Conservation (phyloP, 495 filamentous ascomycete species). For the Aspergillus sparsus region DNA sequence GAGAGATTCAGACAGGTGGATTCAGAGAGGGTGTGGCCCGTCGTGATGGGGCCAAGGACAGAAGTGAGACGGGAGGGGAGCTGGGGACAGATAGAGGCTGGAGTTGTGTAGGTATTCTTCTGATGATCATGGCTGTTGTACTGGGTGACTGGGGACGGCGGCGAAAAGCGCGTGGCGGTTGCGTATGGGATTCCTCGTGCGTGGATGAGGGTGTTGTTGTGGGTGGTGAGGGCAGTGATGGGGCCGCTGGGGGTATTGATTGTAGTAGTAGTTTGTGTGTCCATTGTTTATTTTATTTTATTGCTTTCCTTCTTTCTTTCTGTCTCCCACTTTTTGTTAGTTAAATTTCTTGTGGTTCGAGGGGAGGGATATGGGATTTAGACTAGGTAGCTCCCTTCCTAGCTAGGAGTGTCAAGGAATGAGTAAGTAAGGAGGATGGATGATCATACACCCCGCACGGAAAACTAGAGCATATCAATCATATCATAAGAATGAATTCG, state of each 20-base stretch:
- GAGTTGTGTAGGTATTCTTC: background rate
- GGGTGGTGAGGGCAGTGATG: background rate
- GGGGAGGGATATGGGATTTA: too few relatives aligned
- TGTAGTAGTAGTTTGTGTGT: background rate
- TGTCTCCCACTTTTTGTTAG: too few relatives aligned
- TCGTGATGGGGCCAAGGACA: constrained; percentile 4
- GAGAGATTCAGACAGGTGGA: constrained; percentile 3
- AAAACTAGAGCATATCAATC: too few relatives aligned
- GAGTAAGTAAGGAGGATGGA: too few relatives aligned
- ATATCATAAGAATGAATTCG: too few relatives aligned
- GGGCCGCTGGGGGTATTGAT: background rate
- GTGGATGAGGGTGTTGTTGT: constrained; percentile 3
- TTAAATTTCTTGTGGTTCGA: too few relatives aligned
- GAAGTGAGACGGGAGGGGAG: constrained; percentile 6
- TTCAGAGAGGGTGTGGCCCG: constrained; percentile 1
- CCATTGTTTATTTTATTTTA: background rate
- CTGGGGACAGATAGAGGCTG: constrained; percentile 1
- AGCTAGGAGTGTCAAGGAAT: too few relatives aligned
- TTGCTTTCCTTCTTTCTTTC: too few relatives aligned
- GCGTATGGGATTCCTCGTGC: constrained; percentile 8
- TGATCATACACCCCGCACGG: too few relatives aligned
- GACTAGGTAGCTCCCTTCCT: too few relatives aligned
- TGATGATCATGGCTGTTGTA: background rate
- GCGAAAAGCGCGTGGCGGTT: background rate
- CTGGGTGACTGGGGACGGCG: background rate